These are phyloP conservation scores for Globisporangium viniferum DNA, from an alignment of 352 stramenopile genomes.

Conservation along the genomic window DNA sequence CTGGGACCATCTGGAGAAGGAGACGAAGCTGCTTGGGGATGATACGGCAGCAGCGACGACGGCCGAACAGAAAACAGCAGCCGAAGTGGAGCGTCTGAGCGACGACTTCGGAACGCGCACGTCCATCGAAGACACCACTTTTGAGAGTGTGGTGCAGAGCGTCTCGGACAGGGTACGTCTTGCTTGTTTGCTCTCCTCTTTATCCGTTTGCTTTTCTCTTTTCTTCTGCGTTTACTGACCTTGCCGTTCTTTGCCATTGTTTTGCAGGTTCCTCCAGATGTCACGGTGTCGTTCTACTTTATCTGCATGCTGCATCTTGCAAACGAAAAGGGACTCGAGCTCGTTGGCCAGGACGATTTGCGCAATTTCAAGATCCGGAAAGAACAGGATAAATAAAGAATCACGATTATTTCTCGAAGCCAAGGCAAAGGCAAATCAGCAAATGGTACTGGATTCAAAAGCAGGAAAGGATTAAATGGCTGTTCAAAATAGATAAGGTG, in stretches of 20 bases:
- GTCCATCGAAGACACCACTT: slow-evolving; percentile 49
- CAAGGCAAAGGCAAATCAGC: not conserved
- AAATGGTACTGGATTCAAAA: slow-evolving; percentile 12
- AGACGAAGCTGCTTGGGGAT: slow-evolving; percentile 28
- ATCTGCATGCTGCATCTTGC: slow-evolving; percentile 98
- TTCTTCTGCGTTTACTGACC: slow-evolving; percentile 5
- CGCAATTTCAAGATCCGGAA: slow-evolving; percentile 73
- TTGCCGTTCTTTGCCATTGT: slow-evolving; percentile 7
- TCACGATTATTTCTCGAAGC: not conserved
- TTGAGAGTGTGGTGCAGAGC: slow-evolving; percentile 89
- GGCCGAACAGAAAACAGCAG: not conserved
- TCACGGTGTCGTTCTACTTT: slow-evolving; percentile 98
- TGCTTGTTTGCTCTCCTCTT: not conserved
- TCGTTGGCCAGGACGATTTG: slow-evolving; percentile 77
- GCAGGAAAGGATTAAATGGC: slow-evolving; percentile 10
- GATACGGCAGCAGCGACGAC: not conserved
- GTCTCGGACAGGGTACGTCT: slow-evolving; percentile 73
- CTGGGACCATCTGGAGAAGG: slow-evolving; percentile 82
- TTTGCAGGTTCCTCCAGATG: slow-evolving; percentile 87
- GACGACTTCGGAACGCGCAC: slow-evolving; percentile 16
- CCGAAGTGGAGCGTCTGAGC: slow-evolving; percentile 15
- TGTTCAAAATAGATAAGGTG: slow-evolving; percentile 18
- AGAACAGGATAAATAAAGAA: slow-evolving; percentile 21
- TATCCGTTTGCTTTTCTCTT: not conserved
- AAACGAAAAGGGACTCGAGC: slow-evolving; percentile 96